Evolutionary conservation across 495 filamentous ascomycete genomes (phyloP).

Genomic region (Pyrenula aspistea): DNA sequence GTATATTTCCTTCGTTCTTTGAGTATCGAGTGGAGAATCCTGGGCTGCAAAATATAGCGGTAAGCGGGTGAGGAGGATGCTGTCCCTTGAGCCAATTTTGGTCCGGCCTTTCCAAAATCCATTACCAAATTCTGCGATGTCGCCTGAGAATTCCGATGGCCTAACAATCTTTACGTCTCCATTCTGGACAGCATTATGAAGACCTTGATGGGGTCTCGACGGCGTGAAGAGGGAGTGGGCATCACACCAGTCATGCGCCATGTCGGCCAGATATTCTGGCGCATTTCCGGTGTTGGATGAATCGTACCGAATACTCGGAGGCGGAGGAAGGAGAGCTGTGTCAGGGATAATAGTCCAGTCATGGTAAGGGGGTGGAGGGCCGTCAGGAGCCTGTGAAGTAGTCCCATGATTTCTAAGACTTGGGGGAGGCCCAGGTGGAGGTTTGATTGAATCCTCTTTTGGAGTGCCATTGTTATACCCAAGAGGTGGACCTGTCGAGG

Average conservation of each 20-base stretch:
- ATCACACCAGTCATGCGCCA: conserved; percentile 60
- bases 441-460: conserved; percentile 1
- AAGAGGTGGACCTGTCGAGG: neutral
- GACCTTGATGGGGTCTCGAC: conserved; percentile 25
- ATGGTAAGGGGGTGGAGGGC: conserved; percentile 50
- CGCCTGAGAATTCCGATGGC: conserved; percentile 35
- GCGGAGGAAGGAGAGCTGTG: conserved; percentile 69
- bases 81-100: conserved; percentile 23
- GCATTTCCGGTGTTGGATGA: conserved; percentile 66
- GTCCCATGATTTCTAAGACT: neutral
- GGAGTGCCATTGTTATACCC: neutral
- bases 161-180: conserved; percentile 32
- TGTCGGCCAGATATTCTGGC: conserved; percentile 51
- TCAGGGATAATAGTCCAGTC: conserved; percentile 77
- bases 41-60: conserved; percentile 61
- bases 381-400: neutral
- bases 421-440: conserved; percentile 18
- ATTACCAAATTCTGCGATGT: conserved; percentile 14
- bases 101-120: conserved; percentile 35
- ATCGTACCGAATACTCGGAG: conserved; percentile 58
- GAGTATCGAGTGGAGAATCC: conserved; percentile 53
- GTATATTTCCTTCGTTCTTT: conserved; percentile 52
- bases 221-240: conserved; percentile 51
- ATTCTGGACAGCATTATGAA: conserved; percentile 25
- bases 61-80: conserved; percentile 47